Percentiles rank a stretch among this genome's conserved stretches.
Conservation (phyloP, 2,329 filamentous ascomycete species). For the Sclerotinia trifoliorum region DNA sequence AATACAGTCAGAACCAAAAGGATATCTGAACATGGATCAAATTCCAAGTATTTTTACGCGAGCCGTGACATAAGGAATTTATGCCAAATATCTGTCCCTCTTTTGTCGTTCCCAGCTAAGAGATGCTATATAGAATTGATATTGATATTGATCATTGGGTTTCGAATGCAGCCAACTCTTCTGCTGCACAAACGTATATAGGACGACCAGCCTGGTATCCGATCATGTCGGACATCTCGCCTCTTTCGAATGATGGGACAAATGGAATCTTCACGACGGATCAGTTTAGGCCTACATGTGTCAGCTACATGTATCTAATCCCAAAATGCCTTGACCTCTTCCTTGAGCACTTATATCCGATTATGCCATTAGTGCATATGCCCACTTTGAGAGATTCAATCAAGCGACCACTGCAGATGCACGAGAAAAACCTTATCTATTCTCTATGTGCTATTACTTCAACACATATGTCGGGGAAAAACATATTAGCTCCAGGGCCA, state of each 20-base stretch:
- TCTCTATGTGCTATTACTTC: constrained; percentile 57
- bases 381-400: constrained; percentile 53
- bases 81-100: neutral
- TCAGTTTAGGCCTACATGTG: constrained; percentile 47
- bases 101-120: neutral
- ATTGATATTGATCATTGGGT: constrained; percentile 37
- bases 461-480: constrained; percentile 50
- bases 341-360: constrained; percentile 62
- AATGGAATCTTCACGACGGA: constrained; percentile 41
- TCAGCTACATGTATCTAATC: constrained; percentile 49
- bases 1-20: neutral
- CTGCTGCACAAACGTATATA: constrained; percentile 28
- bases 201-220: constrained; percentile 31
- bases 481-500: constrained; percentile 42
- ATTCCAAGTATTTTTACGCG: neutral
- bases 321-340: constrained; percentile 61
- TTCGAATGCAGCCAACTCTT: constrained; percentile 27
- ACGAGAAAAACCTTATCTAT: constrained; percentile 50
- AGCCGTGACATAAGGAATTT: neutral
- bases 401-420: constrained; percentile 42
- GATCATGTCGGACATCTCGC: constrained; percentile 39
- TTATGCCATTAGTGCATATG: constrained; percentile 60
- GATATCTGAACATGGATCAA: neutral
- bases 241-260: constrained; percentile 44
- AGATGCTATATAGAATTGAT: constrained; percentile 21